Base-by-base conservation (phyloP, 2,329 filamentous ascomycete genomes). In the Endothia cerciana region DNA sequence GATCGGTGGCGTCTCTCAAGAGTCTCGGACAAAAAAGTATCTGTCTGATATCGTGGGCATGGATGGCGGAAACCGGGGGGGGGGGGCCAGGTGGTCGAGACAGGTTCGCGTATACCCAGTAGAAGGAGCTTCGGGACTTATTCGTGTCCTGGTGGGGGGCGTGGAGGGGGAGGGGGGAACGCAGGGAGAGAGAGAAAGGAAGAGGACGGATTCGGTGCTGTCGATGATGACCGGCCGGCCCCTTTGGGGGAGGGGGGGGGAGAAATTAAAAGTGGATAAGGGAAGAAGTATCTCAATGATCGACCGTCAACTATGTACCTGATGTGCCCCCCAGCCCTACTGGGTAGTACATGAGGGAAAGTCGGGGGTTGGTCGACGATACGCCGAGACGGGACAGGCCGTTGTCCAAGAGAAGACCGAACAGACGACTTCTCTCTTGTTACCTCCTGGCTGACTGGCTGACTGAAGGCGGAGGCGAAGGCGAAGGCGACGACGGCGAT, bases 21-120 rank as follows among this genome's bases (percentile, higher is more conserved):
- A 67, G 59, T 65, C 45, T 61, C 40, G 60, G 62, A 67, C 65
- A 65, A 65, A 62, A 61, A 58, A 65, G 49, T n/a, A n/a, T n/a
- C 61, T 55, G 28, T 36, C 19, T 55, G 63, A 62, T 30, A 19
- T 41, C 59, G 63, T 65, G 57, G 64, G 55, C 55, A 63, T 60
- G 64, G 59, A 55, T n/a, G 40, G 30, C 62, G 59, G 53, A 40
- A 36, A 40, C 55, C 43, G 59, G 45, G 13, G 49, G 36, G 63
- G 51, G 43, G 63, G 65, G 28, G 6, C 10, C 25, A n/a, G n/a
- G n/a, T 19, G 51, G 51, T 65, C 65, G 62, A 67, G 65, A 67
- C 65, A 67, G 51, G 53, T 55, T 62, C 65, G 65, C 65, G 56
- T 60, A 64, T 51, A 41, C 33, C 6, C 36, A 15, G 55, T 10